These are phyloP conservation scores for Pisolithus tinctorius DNA, from an alignment of 768 basidiomycete genomes.

Conservation along the genomic window DNA sequence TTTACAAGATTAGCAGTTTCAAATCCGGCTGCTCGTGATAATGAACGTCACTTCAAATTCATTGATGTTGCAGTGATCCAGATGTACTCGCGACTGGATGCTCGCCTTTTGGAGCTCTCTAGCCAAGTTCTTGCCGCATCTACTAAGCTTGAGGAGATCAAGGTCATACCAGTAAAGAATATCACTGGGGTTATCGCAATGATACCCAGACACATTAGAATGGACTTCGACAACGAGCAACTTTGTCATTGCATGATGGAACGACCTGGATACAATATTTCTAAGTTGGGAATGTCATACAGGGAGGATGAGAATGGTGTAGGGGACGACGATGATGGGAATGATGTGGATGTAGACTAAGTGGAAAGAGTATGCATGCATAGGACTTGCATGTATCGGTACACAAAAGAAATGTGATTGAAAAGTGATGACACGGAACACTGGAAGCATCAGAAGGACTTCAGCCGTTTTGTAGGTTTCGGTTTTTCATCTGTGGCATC, in stretches of 20 bases:
- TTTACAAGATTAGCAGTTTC: constrained; percentile 5
- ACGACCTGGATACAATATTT: constrained; percentile 3
- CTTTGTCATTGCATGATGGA: constrained; percentile 7
- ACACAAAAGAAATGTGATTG: too few relatives aligned
- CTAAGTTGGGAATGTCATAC: background rate
- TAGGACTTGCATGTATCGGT: too few relatives aligned
- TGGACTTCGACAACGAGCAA: background rate
- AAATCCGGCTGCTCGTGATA: background rate
- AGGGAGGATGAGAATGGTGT: background rate
- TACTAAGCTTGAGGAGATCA: background rate
- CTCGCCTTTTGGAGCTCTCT: background rate
- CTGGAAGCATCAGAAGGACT: too few relatives aligned
- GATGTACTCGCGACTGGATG: constrained; percentile 4
- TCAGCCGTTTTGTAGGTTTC: background rate
- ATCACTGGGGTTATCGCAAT: constrained; percentile 1
- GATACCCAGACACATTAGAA: background rate
- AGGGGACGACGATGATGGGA: background rate
- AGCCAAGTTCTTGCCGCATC: background rate
- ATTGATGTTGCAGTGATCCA: constrained; percentile 1
- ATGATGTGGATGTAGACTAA: background rate
- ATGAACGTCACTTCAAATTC: background rate
- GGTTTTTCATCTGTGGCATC: background rate
- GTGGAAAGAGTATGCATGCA: too few relatives aligned
- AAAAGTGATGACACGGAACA: too few relatives aligned
- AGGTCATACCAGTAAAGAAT: background rate